Percentiles rank a stretch among this genome's conserved stretches.
phyloP scores from a whole-genome alignment of 2,329 filamentous ascomycete genomes.

The Trichoderma sp. region DNA sequence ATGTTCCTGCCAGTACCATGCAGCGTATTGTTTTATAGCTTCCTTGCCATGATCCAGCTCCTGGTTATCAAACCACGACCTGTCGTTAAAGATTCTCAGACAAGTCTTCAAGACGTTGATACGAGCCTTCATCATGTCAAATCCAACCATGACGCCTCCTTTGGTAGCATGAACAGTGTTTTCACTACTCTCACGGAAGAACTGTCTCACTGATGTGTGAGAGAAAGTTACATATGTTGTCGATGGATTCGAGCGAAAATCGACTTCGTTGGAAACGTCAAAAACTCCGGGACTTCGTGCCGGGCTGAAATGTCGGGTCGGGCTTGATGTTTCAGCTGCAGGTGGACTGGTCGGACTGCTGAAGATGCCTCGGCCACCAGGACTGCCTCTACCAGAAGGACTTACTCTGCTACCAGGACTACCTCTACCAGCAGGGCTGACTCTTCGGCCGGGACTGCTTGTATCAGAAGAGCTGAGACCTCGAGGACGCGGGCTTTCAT shows the following conservation, averaged over 20 bases:
- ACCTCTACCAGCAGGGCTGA: conserved; percentile 11
- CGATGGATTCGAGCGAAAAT: conserved; percentile 45
- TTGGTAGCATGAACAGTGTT: conserved; percentile 25
- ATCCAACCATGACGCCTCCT: conserved; percentile 34
- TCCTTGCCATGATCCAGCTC: conserved; percentile 32
- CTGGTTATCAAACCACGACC: conserved; percentile 32
- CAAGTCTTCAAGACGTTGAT: conserved; percentile 43
- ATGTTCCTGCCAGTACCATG: conserved; percentile 50
- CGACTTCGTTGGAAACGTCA: conserved; percentile 37
- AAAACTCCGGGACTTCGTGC: conserved; percentile 35
- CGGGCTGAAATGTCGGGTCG: conserved; percentile 30
- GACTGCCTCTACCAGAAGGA: conserved; percentile 1
- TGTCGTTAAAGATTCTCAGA: conserved; percentile 42
- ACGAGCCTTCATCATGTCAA: conserved; percentile 37
- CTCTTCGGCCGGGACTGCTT: conserved; percentile 19
- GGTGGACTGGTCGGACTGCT: conserved; percentile 30
- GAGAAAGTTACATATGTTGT: conserved; percentile 44
- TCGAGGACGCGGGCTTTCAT: not conserved
- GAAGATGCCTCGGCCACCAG: conserved; percentile 6
- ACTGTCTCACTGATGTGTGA: conserved; percentile 42
- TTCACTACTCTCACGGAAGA: conserved; percentile 39
- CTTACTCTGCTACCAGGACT: conserved; percentile 19
- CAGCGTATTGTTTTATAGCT: conserved; percentile 42
- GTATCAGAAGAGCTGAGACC: conserved; percentile 21
- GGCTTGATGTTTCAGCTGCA: conserved; percentile 4